These are phyloP conservation scores for Dryas drummondii DNA, from an alignment of 306 rosid genomes.

Conservation along the genomic window DNA sequence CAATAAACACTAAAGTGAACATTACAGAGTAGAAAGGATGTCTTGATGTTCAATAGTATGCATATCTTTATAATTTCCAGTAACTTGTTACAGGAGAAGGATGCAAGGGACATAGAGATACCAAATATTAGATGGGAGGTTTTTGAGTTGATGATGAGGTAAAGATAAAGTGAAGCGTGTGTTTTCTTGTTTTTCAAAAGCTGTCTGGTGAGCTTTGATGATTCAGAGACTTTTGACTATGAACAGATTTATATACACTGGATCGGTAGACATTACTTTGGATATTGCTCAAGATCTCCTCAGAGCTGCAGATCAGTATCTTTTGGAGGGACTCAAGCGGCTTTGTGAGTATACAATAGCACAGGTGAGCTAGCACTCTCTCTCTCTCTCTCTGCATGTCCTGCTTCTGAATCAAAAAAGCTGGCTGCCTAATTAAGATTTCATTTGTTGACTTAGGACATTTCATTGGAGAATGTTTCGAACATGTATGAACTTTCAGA, in stretches of 20 bases:
- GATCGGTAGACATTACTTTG: constrained; percentile 76
- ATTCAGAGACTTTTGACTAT: constrained; percentile 24
- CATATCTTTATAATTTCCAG: constrained; percentile 10
- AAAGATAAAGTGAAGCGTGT: constrained; percentile 46
- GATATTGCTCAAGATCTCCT: constrained; percentile 98
- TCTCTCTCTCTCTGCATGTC: neutral
- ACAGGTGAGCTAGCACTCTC: constrained; percentile 54
- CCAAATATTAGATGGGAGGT: constrained; percentile 99
- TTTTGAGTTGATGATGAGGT: constrained; percentile 99
- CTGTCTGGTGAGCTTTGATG: constrained; percentile 27
- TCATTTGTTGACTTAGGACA: constrained; percentile 51
- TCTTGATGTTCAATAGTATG: constrained; percentile 3
- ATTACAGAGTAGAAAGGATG: neutral
- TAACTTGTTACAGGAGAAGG: constrained; percentile 77
- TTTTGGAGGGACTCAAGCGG: constrained; percentile 95
- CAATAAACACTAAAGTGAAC: neutral
- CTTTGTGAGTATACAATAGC: constrained; percentile 92
- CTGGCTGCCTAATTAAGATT: constrained; percentile 18
- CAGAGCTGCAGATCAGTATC: constrained; percentile 98
- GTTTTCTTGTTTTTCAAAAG: constrained; percentile 10
- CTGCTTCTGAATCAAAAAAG: neutral
- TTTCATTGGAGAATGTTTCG: constrained; percentile 80
- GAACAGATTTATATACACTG: constrained; percentile 91
- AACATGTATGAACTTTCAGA: constrained; percentile 98
- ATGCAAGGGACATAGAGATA: constrained; percentile 96